Conservation (phyloP, 768 basidiomycete species). For the Pisolithus microcarpus region DNA sequence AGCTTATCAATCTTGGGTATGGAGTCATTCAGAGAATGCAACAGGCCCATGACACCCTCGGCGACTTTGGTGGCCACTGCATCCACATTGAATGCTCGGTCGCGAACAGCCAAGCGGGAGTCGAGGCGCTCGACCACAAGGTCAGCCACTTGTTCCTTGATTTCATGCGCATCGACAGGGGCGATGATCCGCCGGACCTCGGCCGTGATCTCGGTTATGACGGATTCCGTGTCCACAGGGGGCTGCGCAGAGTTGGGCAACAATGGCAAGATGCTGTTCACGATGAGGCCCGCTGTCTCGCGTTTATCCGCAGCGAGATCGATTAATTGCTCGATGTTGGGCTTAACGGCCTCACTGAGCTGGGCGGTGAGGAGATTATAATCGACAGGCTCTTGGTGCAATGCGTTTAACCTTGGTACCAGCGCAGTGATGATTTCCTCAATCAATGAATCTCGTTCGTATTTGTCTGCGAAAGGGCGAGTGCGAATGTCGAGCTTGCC, state of each 20-base stretch:
- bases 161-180: constrained; percentile 76
- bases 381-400: constrained; percentile 64
- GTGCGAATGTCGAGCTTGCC: constrained; percentile 21
- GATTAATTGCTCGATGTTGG: constrained; percentile 82
- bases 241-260: constrained; percentile 39
- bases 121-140: constrained; percentile 82
- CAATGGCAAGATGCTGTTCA: constrained; percentile 63
- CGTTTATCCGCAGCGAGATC: constrained; percentile 85
- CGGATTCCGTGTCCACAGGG: constrained; percentile 44
- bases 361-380: constrained; percentile 70
- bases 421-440: constrained; percentile 54
- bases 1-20: constrained; percentile 35
- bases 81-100: constrained; percentile 62
- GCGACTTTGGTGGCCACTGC: constrained; percentile 46
- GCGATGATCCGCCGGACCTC: constrained; percentile 69
- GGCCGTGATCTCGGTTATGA: constrained; percentile 52
- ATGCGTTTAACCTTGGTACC: constrained; percentile 50
- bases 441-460: constrained; percentile 51
- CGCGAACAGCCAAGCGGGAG: constrained; percentile 70
- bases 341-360: constrained; percentile 80
- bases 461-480: constrained; percentile 33
- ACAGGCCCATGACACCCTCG: constrained; percentile 41
- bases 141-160: constrained; percentile 86
- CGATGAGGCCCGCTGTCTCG: constrained; percentile 77
- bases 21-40: constrained; percentile 38